Conservation (phyloP, 495 filamentous ascomycete species). For the Trichoderma orchidacearum region DNA sequence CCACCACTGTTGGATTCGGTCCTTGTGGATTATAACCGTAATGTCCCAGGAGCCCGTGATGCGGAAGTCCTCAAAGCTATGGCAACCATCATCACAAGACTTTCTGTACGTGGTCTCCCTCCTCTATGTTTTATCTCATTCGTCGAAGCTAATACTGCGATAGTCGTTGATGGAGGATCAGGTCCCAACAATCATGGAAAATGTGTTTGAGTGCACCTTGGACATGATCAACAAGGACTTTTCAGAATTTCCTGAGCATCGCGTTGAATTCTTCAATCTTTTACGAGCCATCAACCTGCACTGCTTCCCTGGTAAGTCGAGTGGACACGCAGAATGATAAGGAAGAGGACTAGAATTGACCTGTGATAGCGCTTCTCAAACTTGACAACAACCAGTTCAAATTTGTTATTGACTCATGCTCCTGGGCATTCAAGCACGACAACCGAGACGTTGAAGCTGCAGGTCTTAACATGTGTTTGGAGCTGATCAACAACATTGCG, state of each 20-base stretch:
- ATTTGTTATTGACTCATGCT: conserved; percentile 97
- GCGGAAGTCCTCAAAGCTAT: conserved; percentile 95
- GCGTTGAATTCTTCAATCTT: conserved; percentile 96
- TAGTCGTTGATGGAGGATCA: conserved; percentile 91
- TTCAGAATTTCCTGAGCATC: conserved; percentile 95
- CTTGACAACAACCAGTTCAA: conserved; percentile 95
- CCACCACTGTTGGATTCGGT: conserved; percentile 95
- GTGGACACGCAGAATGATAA: not conserved
- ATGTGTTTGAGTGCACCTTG: conserved; percentile 95
- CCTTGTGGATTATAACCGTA: conserved; percentile 89
- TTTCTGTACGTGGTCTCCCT: conserved; percentile 56
- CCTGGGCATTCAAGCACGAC: conserved; percentile 99
- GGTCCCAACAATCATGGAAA: conserved; percentile 93
- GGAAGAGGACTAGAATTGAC: not conserved
- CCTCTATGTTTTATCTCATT: not conserved
- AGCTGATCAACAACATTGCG: conserved; percentile 94
- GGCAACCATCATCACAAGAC: conserved; percentile 91
- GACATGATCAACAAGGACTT: conserved; percentile 99
- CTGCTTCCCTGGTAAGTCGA: conserved; percentile 55
- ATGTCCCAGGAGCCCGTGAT: conserved; percentile 91
- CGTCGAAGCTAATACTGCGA: conserved; percentile 8
- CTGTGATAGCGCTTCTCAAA: conserved; percentile 58
- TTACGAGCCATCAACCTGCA: conserved; percentile 89
- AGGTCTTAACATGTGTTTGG: conserved; percentile 97
- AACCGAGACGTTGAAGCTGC: conserved; percentile 96